Conservation (phyloP, 2,329 filamentous ascomycete species). For the Neofusicoccum ribis region DNA sequence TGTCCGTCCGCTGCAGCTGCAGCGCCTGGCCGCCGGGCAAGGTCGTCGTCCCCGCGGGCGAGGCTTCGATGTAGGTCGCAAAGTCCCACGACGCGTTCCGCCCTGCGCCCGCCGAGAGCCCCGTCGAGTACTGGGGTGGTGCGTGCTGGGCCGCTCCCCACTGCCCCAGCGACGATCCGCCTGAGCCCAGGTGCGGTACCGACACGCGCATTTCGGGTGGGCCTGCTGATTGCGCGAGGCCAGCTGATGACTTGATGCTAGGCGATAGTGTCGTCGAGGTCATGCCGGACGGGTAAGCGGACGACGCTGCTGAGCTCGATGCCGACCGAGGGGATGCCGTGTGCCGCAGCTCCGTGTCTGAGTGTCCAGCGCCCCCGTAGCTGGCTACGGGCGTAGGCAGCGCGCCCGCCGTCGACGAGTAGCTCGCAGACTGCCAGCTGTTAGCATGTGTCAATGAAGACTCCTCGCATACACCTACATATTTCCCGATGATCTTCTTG, state of each 20-base stretch:
- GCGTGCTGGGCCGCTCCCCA: slow-evolving; percentile 23
- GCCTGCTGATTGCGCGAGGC: slow-evolving; percentile 36
- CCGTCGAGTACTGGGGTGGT: slow-evolving; percentile 24
- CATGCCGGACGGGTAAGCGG: slow-evolving; percentile 44
- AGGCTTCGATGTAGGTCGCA: slow-evolving; percentile 31
- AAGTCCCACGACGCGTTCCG: slow-evolving; percentile 39
- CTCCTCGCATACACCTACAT: slow-evolving; percentile 55
- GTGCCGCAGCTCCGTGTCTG: slow-evolving; percentile 49
- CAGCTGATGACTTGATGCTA: slow-evolving; percentile 42
- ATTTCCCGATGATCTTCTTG: slow-evolving; percentile 99
- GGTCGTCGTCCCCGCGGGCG: slow-evolving; percentile 29
- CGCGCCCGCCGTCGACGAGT: slow-evolving; percentile 63
- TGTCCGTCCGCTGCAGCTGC: slow-evolving; percentile 24
- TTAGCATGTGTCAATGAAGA: slow-evolving; percentile 29
- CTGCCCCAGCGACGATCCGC: slow-evolving; percentile 35
- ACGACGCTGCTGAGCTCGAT: slow-evolving; percentile 46
- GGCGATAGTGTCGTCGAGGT: slow-evolving; percentile 48
- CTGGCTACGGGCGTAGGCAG: slow-evolving; percentile 39
- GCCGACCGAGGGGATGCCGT: slow-evolving; percentile 52
- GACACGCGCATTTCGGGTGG: slow-evolving; percentile 29
- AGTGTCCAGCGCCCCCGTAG: slow-evolving; percentile 43
- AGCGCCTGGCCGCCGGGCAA: slow-evolving; percentile 24
- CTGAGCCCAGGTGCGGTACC: slow-evolving; percentile 35
- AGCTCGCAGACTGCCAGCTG: slow-evolving; percentile 61
- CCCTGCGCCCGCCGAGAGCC: slow-evolving; percentile 32